Base-by-base conservation (phyloP, 179 eudicot species). In the Monotropa hypopitys region DNA sequence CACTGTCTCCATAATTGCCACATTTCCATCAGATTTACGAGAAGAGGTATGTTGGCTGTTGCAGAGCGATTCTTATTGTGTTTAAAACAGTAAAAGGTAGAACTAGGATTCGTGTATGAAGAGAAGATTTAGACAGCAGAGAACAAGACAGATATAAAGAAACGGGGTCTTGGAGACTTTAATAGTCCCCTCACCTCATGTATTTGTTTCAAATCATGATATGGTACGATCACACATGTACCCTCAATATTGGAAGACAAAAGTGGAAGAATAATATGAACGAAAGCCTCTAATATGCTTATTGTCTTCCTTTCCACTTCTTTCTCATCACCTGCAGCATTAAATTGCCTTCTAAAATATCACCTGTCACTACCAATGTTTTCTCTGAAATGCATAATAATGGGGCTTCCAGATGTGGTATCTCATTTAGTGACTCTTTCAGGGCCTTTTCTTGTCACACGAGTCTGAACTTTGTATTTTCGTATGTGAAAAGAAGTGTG, bases 1-100 rank as follows among this genome's bases (percentile, higher is more conserved):
- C 84, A 92, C 98, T 1, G 99, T 92, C 70, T 96, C 99, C 16
- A 96, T 96, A 83, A 94, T 96, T 85, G 99, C 99, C 46, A 96
- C 99, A 51, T 96, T 96, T 78, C 97, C 98, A 42, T 88, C 97
- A 35, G 99, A 96, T 35, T 76, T 96, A 56, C 86, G 99, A 76
- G 99, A 96, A 85, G 99, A 96, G 99, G 99, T 95, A 80, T 47
- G 20, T 57, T 66, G 28, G 43, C 16, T n/a, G 53, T 49, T 65
- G 9, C 21, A 38, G 51, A 20, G 9, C 26, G 7, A 3, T 53
- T 56, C 45, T 63, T 66, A 26, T 69, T 5, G 7, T 67, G 7
- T n/a, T 70, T 20, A 70, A 7, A 61, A 16, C 38, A 13, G 7
- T 30, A 12, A 13, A 61, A 61, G 13, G 38, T 28, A 38, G 67